Percentiles rank a stretch among this genome's conserved stretches.
These are phyloP conservation scores for Agaricus sinodeliciosus DNA, from an alignment of 768 basidiomycete genomes.

Conservation along the genomic window DNA sequence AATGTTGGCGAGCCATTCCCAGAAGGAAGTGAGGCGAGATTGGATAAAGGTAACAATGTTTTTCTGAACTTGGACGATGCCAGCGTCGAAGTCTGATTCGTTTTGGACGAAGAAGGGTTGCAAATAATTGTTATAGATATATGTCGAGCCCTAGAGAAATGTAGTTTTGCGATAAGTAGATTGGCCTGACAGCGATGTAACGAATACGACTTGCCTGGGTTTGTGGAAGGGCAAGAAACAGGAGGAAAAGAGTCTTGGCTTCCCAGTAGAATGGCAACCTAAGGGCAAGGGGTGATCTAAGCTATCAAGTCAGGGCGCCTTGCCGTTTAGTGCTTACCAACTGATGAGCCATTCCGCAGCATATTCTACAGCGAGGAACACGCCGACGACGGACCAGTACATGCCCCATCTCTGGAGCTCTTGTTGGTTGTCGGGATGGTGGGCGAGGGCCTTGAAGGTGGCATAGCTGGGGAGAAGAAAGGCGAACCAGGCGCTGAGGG, in stretches of 20 bases:
- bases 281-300: slow-evolving; percentile 7
- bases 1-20: slow-evolving; percentile 38
- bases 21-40: slow-evolving; percentile 38
- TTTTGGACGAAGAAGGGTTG: slow-evolving; percentile 55
- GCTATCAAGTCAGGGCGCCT: slow-evolving; percentile 6
- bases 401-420: slow-evolving; percentile 50
- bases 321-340: slow-evolving; percentile 39
- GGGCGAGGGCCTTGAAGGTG: slow-evolving; percentile 62
- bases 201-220: slow-evolving; percentile 42
- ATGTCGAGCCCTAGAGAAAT: slow-evolving; percentile 52
- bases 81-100: slow-evolving; percentile 53
- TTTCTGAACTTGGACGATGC: slow-evolving; percentile 46
- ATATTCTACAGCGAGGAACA: slow-evolving; percentile 57
- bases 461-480: slow-evolving; percentile 57
- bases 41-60: slow-evolving; percentile 52
- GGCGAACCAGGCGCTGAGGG: slow-evolving; percentile 61
- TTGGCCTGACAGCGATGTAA: background rate
- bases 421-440: slow-evolving; percentile 41
- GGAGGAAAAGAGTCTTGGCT: slow-evolving; percentile 55
- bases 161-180: slow-evolving; percentile 8
- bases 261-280: slow-evolving; percentile 82
- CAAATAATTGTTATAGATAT: slow-evolving; percentile 53
- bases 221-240: slow-evolving; percentile 66
- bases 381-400: slow-evolving; percentile 62
- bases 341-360: slow-evolving; percentile 56